Conservation (phyloP, 2,329 filamentous ascomycete species). For the Aureobasidium melanogenum region DNA sequence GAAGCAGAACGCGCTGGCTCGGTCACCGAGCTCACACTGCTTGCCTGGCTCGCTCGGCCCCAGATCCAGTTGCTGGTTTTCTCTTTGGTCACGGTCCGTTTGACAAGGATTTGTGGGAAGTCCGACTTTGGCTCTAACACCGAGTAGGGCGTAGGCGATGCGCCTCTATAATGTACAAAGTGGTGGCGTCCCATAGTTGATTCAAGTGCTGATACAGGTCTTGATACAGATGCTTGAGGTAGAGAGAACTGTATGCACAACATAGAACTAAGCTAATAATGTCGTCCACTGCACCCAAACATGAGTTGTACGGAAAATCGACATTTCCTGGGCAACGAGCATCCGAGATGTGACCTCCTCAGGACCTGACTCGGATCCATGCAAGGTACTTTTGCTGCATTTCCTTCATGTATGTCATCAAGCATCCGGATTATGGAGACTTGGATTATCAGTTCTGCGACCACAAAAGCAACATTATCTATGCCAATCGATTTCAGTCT, state of each 20-base stretch:
- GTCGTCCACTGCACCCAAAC: no score
- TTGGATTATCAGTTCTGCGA: no score
- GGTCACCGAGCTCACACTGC: not conserved
- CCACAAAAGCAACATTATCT: no score
- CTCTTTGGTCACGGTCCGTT: conserved; percentile 5
- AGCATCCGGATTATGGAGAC: not conserved
- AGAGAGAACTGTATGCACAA: not conserved
- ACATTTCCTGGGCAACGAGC: not conserved
- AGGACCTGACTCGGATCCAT: not conserved
- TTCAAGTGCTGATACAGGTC: not conserved
- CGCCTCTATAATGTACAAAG: not conserved
- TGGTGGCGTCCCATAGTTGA: not conserved
- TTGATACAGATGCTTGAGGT: not conserved
- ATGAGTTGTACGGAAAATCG: not conserved
- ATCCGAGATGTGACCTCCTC: not conserved
- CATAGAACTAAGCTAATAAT: not conserved
- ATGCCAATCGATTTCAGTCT: no score
- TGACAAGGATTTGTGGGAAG: not conserved
- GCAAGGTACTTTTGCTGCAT: not conserved
- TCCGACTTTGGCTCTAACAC: not conserved
- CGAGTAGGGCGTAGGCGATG: not conserved
- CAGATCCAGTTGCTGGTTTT: not conserved
- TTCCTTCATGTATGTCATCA: not conserved
- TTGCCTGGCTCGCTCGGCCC: not conserved
- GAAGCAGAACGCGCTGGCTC: not conserved